phyloP scores from a whole-genome alignment of 805 yeast genomes.

The Sugiyamaella boreocaroliniensis region DNA sequence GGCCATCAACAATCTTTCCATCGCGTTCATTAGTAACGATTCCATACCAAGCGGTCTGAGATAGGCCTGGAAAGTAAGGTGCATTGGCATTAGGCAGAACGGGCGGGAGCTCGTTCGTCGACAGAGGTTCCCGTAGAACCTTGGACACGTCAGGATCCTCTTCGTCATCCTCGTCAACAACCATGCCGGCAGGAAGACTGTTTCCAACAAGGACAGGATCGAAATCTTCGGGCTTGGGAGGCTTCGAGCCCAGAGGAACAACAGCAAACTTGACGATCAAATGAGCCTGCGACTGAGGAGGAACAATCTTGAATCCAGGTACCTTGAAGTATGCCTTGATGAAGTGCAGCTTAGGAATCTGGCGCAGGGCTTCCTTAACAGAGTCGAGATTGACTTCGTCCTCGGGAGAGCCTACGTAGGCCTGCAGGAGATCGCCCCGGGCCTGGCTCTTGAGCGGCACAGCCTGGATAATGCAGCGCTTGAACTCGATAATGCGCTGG shows the following conservation, averaged over 20 bases:
- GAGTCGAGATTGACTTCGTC: slow-evolving; percentile 12
- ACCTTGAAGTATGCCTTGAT: slow-evolving; percentile 69
- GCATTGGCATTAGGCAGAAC: slow-evolving; percentile 56
- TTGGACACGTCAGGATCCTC: slow-evolving; percentile 31
- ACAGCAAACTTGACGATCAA: slow-evolving; percentile 68
- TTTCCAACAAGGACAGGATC: slow-evolving; percentile 11
- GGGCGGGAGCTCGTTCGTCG: slow-evolving; percentile 63
- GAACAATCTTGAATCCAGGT: slow-evolving; percentile 72
- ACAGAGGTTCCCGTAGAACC: slow-evolving; percentile 63
- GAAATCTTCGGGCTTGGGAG: slow-evolving; percentile 19
- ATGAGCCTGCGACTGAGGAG: slow-evolving; percentile 69
- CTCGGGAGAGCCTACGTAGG: slow-evolving; percentile 52
- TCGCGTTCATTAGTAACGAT: slow-evolving; percentile 69
- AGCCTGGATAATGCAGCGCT: slow-evolving; percentile 71
- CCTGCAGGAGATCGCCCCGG: slow-evolving; percentile 66
- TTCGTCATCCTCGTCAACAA: slow-evolving; percentile 11
- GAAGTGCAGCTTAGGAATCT: slow-evolving; percentile 61
- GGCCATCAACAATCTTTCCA: slow-evolving; percentile 68
- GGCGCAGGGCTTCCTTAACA: slow-evolving; percentile 5
- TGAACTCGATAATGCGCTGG: slow-evolving; percentile 53
- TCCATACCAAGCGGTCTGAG: slow-evolving; percentile 55
- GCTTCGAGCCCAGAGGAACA: slow-evolving; percentile 53
- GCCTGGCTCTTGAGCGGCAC: slow-evolving; percentile 43
- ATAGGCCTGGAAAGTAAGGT: slow-evolving; percentile 65
- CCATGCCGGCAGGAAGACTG: background rate